Evolutionary conservation across 805 yeast genomes (phyloP).

Genomic region (Diddensiella santjacobensis): DNA sequence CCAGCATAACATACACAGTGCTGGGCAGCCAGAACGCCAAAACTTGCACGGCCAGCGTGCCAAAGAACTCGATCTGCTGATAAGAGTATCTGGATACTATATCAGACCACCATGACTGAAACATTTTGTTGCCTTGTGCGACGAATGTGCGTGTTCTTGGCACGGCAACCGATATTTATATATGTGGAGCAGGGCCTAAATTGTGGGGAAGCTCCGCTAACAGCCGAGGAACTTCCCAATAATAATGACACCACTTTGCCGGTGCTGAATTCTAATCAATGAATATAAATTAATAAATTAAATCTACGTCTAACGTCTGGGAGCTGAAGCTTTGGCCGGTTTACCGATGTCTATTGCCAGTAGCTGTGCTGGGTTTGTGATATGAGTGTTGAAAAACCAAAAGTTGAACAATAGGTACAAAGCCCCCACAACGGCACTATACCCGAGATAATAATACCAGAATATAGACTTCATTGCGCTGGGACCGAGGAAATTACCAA

Average conservation of each 20-base stretch:
- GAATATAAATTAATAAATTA: too few species aligned
- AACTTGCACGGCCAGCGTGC: slow-evolving; percentile 11
- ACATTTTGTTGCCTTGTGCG: background rate
- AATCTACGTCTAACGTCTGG: too few species aligned
- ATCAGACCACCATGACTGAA: slow-evolving; percentile 3
- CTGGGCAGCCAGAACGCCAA: slow-evolving; percentile 18
- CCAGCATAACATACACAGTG: slow-evolving; percentile 9
- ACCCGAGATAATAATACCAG: background rate
- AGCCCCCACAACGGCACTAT: background rate
- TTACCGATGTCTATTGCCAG: too few species aligned
- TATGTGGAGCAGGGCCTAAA: too few species aligned
- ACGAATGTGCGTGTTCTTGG: too few species aligned
- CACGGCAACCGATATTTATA: too few species aligned
- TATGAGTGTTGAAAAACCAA: background rate
- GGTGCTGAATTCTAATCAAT: too few species aligned
- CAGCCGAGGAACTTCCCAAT: too few species aligned
- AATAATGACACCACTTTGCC: too few species aligned
- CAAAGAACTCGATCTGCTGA: slow-evolving; percentile 4
- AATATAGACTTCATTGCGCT: background rate
- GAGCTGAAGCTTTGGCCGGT: too few species aligned
- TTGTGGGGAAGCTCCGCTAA: too few species aligned
- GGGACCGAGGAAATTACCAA: background rate
- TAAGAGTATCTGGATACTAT: slow-evolving; percentile 2
- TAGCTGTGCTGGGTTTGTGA: background rate
- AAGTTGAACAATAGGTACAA: background rate